Percentiles rank a stretch among this genome's conserved stretches.
Conservation (phyloP, 176 grass and related monocot genomes). For the Carex scoparia region DNA sequence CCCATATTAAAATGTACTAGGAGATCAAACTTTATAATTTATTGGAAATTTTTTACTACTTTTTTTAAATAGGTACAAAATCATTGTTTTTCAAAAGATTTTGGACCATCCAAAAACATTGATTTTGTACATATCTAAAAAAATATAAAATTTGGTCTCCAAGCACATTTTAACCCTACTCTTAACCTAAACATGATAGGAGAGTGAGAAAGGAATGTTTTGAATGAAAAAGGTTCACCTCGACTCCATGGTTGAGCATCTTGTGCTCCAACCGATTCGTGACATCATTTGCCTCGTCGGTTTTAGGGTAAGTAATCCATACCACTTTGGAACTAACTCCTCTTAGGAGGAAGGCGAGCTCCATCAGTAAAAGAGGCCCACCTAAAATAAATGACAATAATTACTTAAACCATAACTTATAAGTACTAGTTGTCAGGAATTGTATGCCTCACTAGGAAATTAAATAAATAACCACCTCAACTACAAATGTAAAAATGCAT, state of each 20-base stretch:
- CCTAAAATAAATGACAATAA: conserved; percentile 38
- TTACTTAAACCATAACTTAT: background rate
- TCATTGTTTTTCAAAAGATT: no score
- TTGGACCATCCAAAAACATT: no score
- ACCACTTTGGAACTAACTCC: conserved; percentile 57
- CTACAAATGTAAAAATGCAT: background rate
- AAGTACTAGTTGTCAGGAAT: background rate
- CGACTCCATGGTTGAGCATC: conserved; percentile 81
- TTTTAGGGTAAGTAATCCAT: conserved; percentile 88
- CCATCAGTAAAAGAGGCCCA: conserved; percentile 90
- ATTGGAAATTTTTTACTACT: no score
- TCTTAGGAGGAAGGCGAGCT: conserved; percentile 78
- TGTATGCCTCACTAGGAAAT: background rate
- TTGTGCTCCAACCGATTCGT: conserved; percentile 77
- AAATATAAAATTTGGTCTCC: no score
- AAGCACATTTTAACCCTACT: no score
- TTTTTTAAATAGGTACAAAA: no score
- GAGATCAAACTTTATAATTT: no score
- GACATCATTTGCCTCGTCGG: conserved; percentile 63
- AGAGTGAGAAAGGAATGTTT: background rate
- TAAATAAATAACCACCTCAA: background rate
- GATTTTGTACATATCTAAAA: no score
- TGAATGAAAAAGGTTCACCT: conserved; percentile 35
- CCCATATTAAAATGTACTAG: no score
- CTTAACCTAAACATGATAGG: background rate